Percentiles rank a stretch among this genome's conserved stretches.
Conservation (phyloP, 73 alveolate species). For the Paramecium sexaurelia region DNA sequence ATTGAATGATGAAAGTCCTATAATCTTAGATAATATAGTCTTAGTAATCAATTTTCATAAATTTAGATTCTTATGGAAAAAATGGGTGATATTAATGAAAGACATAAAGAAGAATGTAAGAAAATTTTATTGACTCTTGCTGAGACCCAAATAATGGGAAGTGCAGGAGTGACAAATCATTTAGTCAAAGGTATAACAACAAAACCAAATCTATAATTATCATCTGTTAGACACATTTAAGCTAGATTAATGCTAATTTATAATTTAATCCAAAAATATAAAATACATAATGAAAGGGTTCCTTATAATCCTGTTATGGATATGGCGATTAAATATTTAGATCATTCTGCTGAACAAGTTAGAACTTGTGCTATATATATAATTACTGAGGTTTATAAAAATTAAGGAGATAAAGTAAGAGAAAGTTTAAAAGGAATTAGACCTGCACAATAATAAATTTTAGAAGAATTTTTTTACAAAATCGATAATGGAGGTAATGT, state of each 20-base stretch:
- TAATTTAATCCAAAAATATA: constrained; percentile 79
- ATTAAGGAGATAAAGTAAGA: constrained; percentile 80
- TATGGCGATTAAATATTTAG: constrained; percentile 83
- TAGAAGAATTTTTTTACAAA: constrained; percentile 62
- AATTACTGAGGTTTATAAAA: constrained; percentile 84
- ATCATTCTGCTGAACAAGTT: constrained; percentile 84
- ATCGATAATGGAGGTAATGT: constrained; percentile 58
- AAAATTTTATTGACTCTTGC: constrained; percentile 23
- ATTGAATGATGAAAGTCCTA: constrained; percentile 44
- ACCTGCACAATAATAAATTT: constrained; percentile 63
- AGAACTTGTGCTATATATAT: constrained; percentile 90
- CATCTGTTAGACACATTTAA: constrained; percentile 84
- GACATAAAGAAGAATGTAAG: constrained; percentile 53
- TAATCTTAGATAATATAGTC: constrained; percentile 31
- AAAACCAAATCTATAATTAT: constrained; percentile 44
- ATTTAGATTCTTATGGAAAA: constrained; percentile 44
- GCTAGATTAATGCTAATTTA: constrained; percentile 87
- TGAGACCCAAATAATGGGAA: background rate
- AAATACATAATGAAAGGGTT: constrained; percentile 81
- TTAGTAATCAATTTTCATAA: background rate
- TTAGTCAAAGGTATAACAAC: constrained; percentile 48
- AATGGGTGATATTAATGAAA: constrained; percentile 52
- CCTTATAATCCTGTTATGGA: constrained; percentile 83
- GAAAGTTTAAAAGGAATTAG: constrained; percentile 63
- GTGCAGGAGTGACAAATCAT: constrained; percentile 41